Conservation (phyloP, 1,284 basidiomycete genomes). For the Porogramme epimiltina region DNA sequence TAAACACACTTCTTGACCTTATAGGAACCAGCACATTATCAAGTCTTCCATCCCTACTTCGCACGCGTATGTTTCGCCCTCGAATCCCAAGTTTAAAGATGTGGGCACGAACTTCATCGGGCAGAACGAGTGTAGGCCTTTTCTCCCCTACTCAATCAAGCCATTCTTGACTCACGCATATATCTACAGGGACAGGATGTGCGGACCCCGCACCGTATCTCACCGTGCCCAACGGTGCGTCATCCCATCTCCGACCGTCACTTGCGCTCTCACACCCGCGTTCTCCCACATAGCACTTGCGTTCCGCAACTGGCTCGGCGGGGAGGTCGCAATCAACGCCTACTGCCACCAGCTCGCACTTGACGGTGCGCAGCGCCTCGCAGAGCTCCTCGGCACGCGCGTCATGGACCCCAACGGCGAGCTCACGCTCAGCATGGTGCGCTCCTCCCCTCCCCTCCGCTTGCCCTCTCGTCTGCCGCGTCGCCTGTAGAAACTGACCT, state of each 20-base stretch:
- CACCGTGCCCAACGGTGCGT: slow-evolving; percentile 55
- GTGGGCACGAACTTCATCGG: slow-evolving; percentile 48
- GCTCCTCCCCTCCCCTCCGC: slow-evolving; percentile 15
- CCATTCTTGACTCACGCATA: not conserved
- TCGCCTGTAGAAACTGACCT: too few species aligned
- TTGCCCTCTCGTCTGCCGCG: not conserved
- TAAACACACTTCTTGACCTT: too few species aligned
- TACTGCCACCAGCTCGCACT: slow-evolving; percentile 80
- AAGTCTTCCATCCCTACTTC: slow-evolving; percentile 78
- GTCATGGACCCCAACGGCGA: slow-evolving; percentile 63
- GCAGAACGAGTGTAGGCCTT: slow-evolving; percentile 61
- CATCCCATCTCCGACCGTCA: not conserved
- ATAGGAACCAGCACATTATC: slow-evolving; percentile 83
- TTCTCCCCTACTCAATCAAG: not conserved
- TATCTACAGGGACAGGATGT: slow-evolving; percentile 70
- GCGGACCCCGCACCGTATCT: slow-evolving; percentile 58
- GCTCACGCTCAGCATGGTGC: slow-evolving; percentile 75
- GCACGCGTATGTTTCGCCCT: slow-evolving; percentile 51
- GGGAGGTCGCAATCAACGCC: slow-evolving; percentile 76
- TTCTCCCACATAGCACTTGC: slow-evolving; percentile 57
- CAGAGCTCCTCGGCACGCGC: slow-evolving; percentile 64
- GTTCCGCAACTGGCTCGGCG: slow-evolving; percentile 82
- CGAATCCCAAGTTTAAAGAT: slow-evolving; percentile 22
- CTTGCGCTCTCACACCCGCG: not conserved
- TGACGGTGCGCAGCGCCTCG: slow-evolving; percentile 68